Conservation (phyloP, 129 eudicot genomes). For the Cynara cardunculus region DNA sequence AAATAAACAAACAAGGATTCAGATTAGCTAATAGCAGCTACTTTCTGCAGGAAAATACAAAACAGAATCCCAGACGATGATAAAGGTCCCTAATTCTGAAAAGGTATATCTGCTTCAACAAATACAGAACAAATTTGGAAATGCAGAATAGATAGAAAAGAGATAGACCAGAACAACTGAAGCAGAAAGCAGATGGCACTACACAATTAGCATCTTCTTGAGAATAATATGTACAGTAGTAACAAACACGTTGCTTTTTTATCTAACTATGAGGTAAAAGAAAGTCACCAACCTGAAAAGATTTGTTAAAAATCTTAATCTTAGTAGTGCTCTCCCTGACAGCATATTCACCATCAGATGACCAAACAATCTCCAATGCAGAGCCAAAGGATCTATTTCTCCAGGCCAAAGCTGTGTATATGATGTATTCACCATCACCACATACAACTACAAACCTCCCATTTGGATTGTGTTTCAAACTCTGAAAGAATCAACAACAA, state of each 20-base stretch:
- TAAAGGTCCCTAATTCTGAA: not conserved
- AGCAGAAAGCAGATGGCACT: not conserved
- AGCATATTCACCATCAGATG: slow-evolving; percentile 96
- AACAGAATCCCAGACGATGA: not conserved
- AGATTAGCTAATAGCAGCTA: slow-evolving; percentile 9
- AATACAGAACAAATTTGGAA: not conserved
- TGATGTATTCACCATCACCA: slow-evolving; percentile 95
- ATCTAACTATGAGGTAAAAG: slow-evolving; percentile 8
- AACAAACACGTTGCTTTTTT: slow-evolving; percentile 10
- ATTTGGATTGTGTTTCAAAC: slow-evolving; percentile 91
- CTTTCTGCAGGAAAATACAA: slow-evolving; percentile 8
- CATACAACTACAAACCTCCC: slow-evolving; percentile 98
- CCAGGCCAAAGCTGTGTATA: slow-evolving; percentile 96
- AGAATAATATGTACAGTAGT: not conserved
- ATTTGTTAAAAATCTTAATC: slow-evolving; percentile 79
- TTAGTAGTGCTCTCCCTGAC: slow-evolving; percentile 96
- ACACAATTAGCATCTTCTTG: not conserved
- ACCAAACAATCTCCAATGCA: slow-evolving; percentile 93
- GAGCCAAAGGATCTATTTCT: slow-evolving; percentile 95
- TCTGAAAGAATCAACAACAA: slow-evolving; percentile 39
- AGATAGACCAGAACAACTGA: not conserved
- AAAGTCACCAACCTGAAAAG: slow-evolving; percentile 59
- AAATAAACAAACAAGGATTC: not conserved
- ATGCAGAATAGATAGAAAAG: not conserved
- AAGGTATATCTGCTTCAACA: not conserved